phyloP scores from a whole-genome alignment of 805 yeast genomes.

The Cyberlindnera maclurae region DNA sequence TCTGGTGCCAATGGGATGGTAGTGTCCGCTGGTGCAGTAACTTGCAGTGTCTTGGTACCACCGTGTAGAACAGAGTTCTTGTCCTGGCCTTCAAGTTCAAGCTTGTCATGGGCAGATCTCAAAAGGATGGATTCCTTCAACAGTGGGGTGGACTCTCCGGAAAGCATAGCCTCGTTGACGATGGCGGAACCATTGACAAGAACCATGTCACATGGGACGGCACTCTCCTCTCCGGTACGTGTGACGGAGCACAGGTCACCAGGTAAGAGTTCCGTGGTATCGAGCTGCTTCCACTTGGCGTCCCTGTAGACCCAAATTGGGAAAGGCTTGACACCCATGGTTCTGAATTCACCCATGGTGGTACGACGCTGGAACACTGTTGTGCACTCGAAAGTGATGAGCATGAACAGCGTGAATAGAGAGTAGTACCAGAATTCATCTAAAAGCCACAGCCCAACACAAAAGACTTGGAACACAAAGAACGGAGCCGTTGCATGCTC shows the following conservation, averaged over 20 bases:
- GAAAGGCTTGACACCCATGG: slow-evolving; percentile 96
- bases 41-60: slow-evolving; percentile 94
- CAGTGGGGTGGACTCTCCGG: slow-evolving; percentile 97
- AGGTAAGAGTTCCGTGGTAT: slow-evolving; percentile 76
- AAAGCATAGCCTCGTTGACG: slow-evolving; percentile 97
- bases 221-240: slow-evolving; percentile 85
- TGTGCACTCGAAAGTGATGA: slow-evolving; percentile 87
- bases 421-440: slow-evolving; percentile 97
- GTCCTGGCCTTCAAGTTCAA: slow-evolving; percentile 78
- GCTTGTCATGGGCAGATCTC: slow-evolving; percentile 63
- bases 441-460: slow-evolving; percentile 92
- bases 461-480: slow-evolving; percentile 92
- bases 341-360: slow-evolving; percentile 91
- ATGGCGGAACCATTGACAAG: slow-evolving; percentile 87
- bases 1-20: slow-evolving; percentile 62
- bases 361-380: slow-evolving; percentile 93
- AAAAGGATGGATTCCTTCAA: slow-evolving; percentile 84
- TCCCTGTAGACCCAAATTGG: slow-evolving; percentile 66
- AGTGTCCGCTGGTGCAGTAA: slow-evolving; percentile 56
- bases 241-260: slow-evolving; percentile 85
- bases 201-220: slow-evolving; percentile 89
- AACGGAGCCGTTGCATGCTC: slow-evolving; percentile 99
- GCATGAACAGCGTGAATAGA: slow-evolving; percentile 83
- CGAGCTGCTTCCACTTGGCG: slow-evolving; percentile 57
- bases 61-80: slow-evolving; percentile 87